A percentile compares a stretch with the other conserved stretches of the same genome.
These are phyloP conservation scores for Volutella citrinella DNA, from an alignment of 2,329 filamentous ascomycete species.

Conservation along the genomic window DNA sequence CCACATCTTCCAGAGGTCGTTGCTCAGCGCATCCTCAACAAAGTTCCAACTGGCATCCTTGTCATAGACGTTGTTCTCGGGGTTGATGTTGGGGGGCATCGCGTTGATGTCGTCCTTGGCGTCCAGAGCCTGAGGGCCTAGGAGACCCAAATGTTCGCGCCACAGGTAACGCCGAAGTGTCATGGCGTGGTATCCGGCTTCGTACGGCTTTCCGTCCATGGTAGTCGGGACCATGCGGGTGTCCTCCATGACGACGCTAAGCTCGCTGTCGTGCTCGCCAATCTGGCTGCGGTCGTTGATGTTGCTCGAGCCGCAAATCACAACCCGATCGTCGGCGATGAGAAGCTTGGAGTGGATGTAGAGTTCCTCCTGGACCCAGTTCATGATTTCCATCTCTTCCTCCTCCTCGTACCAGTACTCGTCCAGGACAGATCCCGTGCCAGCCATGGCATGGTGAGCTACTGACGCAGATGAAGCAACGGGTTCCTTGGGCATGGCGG, in stretches of 20 bases:
- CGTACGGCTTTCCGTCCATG: conserved; percentile 77
- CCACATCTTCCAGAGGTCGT: conserved; percentile 68
- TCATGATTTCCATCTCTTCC: conserved; percentile 72
- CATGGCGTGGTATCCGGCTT: conserved; percentile 77
- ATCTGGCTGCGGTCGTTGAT: conserved; percentile 88
- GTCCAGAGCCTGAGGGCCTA: conserved; percentile 70
- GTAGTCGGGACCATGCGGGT: conserved; percentile 64
- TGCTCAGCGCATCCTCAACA: conserved; percentile 68
- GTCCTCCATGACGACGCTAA: conserved; percentile 88
- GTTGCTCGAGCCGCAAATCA: conserved; percentile 84
- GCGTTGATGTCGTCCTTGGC: conserved; percentile 68
- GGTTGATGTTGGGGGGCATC: conserved; percentile 64
- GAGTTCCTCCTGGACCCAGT: conserved; percentile 93
- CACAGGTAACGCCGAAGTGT: conserved; percentile 80
- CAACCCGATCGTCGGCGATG: conserved; percentile 82
- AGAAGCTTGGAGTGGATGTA: conserved; percentile 93
- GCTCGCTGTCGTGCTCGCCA: conserved; percentile 85
- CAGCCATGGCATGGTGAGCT: conserved; percentile 80
- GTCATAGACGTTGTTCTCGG: conserved; percentile 61
- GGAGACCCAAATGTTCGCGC: conserved; percentile 84
- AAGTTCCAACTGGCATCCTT: conserved; percentile 60
- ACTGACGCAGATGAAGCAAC: conserved; percentile 44
- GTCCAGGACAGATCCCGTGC: conserved; percentile 54
- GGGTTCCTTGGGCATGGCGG: conserved; percentile 36
- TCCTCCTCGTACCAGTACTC: conserved; percentile 74